Evolutionary conservation across 208 protist genomes (phyloP), one percentile per base, ranked within the genome.

Genomic region (Trichomonas vaginalis): DNA sequence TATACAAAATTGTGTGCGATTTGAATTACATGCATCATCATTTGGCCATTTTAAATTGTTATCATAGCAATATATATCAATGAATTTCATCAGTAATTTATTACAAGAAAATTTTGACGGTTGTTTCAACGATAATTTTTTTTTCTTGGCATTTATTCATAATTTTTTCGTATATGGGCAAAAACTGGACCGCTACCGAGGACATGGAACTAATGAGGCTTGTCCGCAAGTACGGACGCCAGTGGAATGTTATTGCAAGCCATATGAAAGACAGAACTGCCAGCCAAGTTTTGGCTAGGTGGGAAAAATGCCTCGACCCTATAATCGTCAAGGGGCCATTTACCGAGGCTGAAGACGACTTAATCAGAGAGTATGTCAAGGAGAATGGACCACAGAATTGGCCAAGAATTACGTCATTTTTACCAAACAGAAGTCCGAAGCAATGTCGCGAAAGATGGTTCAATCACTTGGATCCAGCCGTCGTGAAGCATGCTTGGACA

Each of bases 291-390:
- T 42, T 45, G 21, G 86, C 86, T n/a, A 48, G 86, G 39, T 92
- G 86, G 86, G 86, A 92, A 92, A 92, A 92, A 27, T 92, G 86
- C 45, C 17, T 92, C 4, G 86, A 92, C 46, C 86, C 86, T 35
- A 32, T 51, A 9, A 92, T 92, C 37, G 45, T 45, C 17, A 92
- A 92, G 51, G 86, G 86, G 35, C 86, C 86, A 15, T 92, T 92
- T 47, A 92, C 86, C n/a, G 15, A 42, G 14, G 86, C 42, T n/a
- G 86, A 92, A 51, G 86, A 92, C 27, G 45, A 48, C 27, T 6
- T 92, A 12, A 92, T 92, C 15, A 35, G 45, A 8, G 40, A 48
- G 12, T 92, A 42, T 32, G 86, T 92, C 3, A 39, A 14, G 17
- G 27, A 51, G 45, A 48, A 92, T 51, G 86, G 86, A n/a, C 86